Base-by-base conservation (phyloP, 805 yeast genomes). In the Monosporozyma aerobia region DNA sequence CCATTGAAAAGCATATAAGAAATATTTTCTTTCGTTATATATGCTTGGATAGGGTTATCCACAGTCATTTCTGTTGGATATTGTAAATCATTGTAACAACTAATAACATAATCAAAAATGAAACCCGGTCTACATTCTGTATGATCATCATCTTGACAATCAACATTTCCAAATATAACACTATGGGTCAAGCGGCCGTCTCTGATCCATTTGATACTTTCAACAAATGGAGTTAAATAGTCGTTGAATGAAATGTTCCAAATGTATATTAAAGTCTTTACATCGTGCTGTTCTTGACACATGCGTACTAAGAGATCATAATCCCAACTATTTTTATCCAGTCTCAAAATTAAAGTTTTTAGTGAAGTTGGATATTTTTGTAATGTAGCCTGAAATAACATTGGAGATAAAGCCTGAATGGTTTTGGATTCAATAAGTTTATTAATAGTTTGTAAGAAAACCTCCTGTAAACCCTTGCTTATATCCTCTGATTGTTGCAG, bases 201-300 rank as follows among this genome's bases (percentile, higher is more conserved):
- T 29, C 54, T 47, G 4, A 56, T 52, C 53, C 54, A 52, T 3
- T 51, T 61, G 3, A 83, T 57, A 29, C 84, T 82, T 29, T 85
- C 89, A 29, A 77, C 61, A 35, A 90, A 67, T 0, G 97, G 96
- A 0, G 89, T 77, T 14, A 75, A 62, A 64, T 80, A 89, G 62
- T 94, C 98, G 23, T 75, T 68, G 43, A 94, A 70, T 4, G 88
- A 69, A 1, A 70, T 71, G 57, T 81, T 87, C 86, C 92, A 86
- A 19, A 94, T 77, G 63, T 80, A 89, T 0, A 81, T 76, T 48
- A 79, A 69, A 39, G 87, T 78, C 51, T 87, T 95, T 37, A 73
- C 71, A 5, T 90, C 69, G 7, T 77, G 69, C 58, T 82, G 71
- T 54, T 74, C 63, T 41, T 72, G 71, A 63, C 96, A 84, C 16